Base-by-base conservation (phyloP, 768 basidiomycete genomes). In the Daedaleopsis nitida region DNA sequence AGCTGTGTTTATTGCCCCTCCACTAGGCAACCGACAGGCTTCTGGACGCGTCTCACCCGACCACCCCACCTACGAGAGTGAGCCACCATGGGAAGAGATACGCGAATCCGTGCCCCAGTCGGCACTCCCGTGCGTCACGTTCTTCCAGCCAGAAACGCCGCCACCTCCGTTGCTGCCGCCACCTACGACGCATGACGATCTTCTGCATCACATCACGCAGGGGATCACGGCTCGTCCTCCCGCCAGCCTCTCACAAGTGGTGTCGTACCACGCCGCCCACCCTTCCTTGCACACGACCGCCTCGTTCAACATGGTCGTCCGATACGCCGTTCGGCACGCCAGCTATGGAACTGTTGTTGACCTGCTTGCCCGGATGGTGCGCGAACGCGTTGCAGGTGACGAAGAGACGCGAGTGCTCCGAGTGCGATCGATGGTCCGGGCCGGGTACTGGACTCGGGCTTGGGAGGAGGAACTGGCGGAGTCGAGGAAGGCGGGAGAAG, bases 401-500 rank as follows among this genome's bases (percentile, higher is more conserved):
- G 58, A 80, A 51, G 83, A 86, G 66, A 88, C 89, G 1, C 75
- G 78, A 71, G 81, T 82, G 71, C 72, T 90, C 42, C 76, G 77
- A 58, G 79, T 83, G 62, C 82, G 89, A 19, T 83, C 79, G 76
- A 72, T 87, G 54, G 76, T 90, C 48, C 77, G 80, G 49, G 75
- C 77, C 4, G 87, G 84, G 9, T 71, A 69, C 16, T 90, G 88
- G 87, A 70, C 78, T 12, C 70, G 77, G 23, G 89, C 87, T 21
- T 89, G 86, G 86, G 65, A 66, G 14, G 62, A 50, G 54, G 58
- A 59, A 32, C 66, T 32, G 43, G 54, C 42, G 53, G 23, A 45
- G 27, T 27, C 11, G 51, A 6, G 49, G n/a, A 14, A 19, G 51
- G 38, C 52, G 16, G 62, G 55, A 9, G 1, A 8, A 52, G 58